Evolutionary conservation across 2,329 filamentous ascomycete species (phyloP), one percentile per base, ranked within the genome.

Genomic region (Diplodia intermedia): DNA sequence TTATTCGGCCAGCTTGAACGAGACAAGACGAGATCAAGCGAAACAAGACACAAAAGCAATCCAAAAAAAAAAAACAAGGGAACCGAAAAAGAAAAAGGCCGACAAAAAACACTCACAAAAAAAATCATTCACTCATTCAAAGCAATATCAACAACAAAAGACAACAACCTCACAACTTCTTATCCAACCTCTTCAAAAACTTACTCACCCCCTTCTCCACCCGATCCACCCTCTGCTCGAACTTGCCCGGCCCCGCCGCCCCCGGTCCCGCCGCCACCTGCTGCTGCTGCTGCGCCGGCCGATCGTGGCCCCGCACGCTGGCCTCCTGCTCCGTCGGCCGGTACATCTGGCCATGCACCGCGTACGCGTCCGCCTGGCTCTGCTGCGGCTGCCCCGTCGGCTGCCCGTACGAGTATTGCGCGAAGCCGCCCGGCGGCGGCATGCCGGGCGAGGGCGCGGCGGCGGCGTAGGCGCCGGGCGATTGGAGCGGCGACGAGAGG

Each of bases 171-270:
- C 43, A 77, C 79, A 90, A 89, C 76, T 88, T 91, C 87, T 91
- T 92, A 81, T 93, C 91, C 78, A 93, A 85, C 80, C 89, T 92
- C 85, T 90, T 92, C 71, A 93, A 78, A 82, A 93, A 89, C 7
- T 89, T 88, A 33, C 87, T 86, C 4, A 93, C 86, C 1, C 90
- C 89, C 77, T 88, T 88, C 80, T 93, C 91, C 40, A 93, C 73
- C 72, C 86, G 84, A 33, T 87, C 88, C 0, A 90, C 87, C 69
- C 87, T 85, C 76, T 89, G 86, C 73, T 91, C 90, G 36, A 92
- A 78, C 75, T 84, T 86, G 79, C 83, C 86, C 69, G 79, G 76
- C 54, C 72, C 70, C 3, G 77, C 71, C 50, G 68, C 69, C 6
- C 67, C 71, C 50, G 66, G 53, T 29, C 63, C 63, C 47, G 69